Base-by-base conservation (phyloP, 1,139 yeast genomes). In the Tardiomyces digboiensis region DNA sequence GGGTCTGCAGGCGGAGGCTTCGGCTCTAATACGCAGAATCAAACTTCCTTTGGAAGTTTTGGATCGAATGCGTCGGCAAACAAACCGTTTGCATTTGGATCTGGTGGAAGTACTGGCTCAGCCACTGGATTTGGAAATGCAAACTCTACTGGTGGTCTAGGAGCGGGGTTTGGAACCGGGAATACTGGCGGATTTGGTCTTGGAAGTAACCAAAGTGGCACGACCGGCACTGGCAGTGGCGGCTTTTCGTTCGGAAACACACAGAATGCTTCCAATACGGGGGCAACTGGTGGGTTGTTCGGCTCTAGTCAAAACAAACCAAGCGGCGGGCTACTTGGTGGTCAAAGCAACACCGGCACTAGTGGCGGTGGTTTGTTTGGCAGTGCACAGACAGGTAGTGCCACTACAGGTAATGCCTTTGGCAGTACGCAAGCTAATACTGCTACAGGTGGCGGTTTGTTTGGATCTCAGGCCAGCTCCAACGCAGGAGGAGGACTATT, bases 301-400 rank as follows among this genome's bases (percentile, higher is more conserved):
- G 33, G 33, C 12, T 26, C 33, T n/a, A 26, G 33, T 16, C 33
- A 19, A 42, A 51, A 12, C 43, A 37, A 26, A 46, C 45, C 13
- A 46, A 29, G 20, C 7, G 42, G 42, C 5, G 42, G 42, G 2
- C 26, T 41, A 7, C 26, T 41, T 19, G 42, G 46, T 14, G 40
- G 39, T 26, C 64, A 57, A 36, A 47, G 52, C 20, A 48, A 19
- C 53, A 55, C 10, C 19, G 54, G 54, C 4, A 47, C 51, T 29
- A 60, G 58, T 21, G 46, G 51, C 7, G 45, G 47, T 42, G 46
- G 48, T 19, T 26, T 45, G 29, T 45, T 45, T 19, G 48, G 48
- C 26, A 40, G 18, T 39, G 37, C 36, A 18, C n/a, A n/a, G n/a
- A n/a, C n/a, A n/a, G n/a, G n/a, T n/a, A n/a, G n/a, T n/a, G n/a